Conservation (phyloP, 176 grass and related monocot species). For the Elymus sibiricus region DNA sequence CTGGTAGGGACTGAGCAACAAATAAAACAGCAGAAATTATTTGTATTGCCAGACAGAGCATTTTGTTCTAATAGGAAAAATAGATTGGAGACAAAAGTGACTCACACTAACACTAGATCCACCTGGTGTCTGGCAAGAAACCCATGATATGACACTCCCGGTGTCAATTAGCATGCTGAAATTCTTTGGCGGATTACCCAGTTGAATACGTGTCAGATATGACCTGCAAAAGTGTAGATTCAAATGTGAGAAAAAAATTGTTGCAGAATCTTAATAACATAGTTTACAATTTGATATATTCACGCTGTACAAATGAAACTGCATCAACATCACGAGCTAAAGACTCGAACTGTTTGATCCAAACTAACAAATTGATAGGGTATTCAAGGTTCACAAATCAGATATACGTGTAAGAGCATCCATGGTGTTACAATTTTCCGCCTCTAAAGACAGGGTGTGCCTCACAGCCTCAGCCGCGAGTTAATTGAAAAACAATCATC, state of each 20-base stretch:
- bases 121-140: background rate
- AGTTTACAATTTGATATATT: background rate
- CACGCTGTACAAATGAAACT: background rate
- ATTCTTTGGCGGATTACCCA: background rate
- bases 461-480: too few species aligned
- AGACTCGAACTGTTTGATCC: background rate
- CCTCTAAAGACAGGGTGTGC: too few species aligned
- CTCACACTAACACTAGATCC: background rate
- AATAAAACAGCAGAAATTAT: background rate
- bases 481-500: too few species aligned
- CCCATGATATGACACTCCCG: background rate
- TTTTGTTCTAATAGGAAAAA: background rate
- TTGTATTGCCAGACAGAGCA: background rate
- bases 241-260: background rate
- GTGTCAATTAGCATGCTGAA: background rate
- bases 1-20: background rate
- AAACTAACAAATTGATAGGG: background rate
- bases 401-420: too few species aligned
- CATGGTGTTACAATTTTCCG: too few species aligned
- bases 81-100: background rate
- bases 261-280: background rate
- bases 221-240: background rate
- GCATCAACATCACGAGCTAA: background rate
- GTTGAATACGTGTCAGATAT: background rate
- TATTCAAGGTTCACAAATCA: too few species aligned